A percentile compares a stretch with the other conserved stretches of the same genome.
phyloP scores from a whole-genome alignment of 192 early-diverging fungal genomes.

The Pilaira anomala region DNA sequence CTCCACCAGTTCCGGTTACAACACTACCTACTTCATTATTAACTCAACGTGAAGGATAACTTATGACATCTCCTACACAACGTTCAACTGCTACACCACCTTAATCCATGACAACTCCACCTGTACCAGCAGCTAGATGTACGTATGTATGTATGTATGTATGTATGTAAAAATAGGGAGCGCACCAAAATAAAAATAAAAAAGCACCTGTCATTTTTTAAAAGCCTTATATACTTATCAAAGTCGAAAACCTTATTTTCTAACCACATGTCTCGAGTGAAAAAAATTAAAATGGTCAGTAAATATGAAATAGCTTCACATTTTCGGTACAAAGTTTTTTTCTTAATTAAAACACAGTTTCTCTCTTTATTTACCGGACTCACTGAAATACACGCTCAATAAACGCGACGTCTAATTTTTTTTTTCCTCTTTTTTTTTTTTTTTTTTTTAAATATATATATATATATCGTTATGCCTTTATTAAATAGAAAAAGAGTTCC shows the following conservation, averaged over 20 bases:
- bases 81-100: not conserved
- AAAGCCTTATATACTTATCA: too few species aligned
- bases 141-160: too few species aligned
- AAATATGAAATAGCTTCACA: too few species aligned
- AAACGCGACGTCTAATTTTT: not conserved
- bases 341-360: not conserved
- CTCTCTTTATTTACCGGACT: not conserved
- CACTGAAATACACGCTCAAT: not conserved
- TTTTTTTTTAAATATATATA: not conserved
- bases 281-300: too few species aligned
- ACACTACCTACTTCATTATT: constrained; percentile 31
- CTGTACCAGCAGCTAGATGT: constrained; percentile 6
- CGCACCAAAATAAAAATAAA: too few species aligned
- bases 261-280: too few species aligned
- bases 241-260: too few species aligned
- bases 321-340: too few species aligned
- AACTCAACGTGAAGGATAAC: not conserved
- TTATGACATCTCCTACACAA: not conserved
- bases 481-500: constrained; percentile 23
- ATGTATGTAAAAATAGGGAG: too few species aligned
- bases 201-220: too few species aligned
- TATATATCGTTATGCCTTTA: constrained; percentile 15
- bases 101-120: constrained; percentile 3
- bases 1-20: constrained; percentile 28
- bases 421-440: constrained; percentile 1